A percentile compares a stretch with the other conserved stretches of the same genome.
These are phyloP conservation scores for Erigeron philadelphicus DNA, from an alignment of 140 eudicot genomes.

Conservation along the genomic window DNA sequence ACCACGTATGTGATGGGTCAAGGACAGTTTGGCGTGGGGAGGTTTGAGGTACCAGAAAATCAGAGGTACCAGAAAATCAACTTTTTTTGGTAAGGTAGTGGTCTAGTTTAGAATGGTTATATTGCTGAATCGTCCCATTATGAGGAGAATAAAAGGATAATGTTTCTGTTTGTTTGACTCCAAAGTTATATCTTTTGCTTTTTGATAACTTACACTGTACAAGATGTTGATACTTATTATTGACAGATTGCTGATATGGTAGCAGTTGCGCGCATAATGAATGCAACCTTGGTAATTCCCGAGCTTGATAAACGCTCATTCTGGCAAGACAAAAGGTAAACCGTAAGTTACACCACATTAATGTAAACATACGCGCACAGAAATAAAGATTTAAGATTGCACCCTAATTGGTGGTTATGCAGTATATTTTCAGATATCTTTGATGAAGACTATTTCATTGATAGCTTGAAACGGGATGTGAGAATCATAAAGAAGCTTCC, in stretches of 20 bases:
- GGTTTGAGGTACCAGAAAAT: no score
- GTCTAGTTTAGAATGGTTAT: not conserved
- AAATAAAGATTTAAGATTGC: constrained; percentile 17
- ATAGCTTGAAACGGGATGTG: constrained; percentile 57
- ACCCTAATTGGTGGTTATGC: constrained; percentile 35
- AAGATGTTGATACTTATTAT: constrained; percentile 8
- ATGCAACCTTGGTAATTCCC: constrained; percentile 92
- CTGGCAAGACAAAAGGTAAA: constrained; percentile 91
- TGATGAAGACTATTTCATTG: constrained; percentile 78
- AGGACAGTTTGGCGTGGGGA: no score
- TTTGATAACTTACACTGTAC: constrained; percentile 6
- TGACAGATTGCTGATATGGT: constrained; percentile 93
- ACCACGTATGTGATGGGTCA: no score
- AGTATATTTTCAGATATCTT: constrained; percentile 83
- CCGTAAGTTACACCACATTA: not conserved
- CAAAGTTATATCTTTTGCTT: not conserved
- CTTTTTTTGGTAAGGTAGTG: not conserved
- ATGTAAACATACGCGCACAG: not conserved
- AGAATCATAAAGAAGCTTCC: constrained; percentile 85
- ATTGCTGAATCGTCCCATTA: not conserved
- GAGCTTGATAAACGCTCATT: constrained; percentile 89
- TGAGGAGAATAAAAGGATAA: not conserved
- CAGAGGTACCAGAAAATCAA: no score
- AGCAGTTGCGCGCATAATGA: constrained; percentile 80
- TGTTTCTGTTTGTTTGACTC: not conserved